phyloP scores from a whole-genome alignment of 495 filamentous ascomycete species.

The Penicillium silybi region DNA sequence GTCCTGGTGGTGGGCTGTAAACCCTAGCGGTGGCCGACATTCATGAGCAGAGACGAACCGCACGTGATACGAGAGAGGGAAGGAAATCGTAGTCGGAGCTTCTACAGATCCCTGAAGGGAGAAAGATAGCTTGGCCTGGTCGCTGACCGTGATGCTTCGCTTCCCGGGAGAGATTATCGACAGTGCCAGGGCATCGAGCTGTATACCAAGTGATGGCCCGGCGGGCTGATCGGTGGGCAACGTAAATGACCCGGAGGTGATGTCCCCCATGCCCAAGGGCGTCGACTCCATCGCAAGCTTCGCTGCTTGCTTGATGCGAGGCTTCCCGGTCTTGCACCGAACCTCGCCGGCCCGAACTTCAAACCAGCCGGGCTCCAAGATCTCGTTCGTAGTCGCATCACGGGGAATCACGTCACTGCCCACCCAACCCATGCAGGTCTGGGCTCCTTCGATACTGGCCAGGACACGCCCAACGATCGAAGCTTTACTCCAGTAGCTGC shows the following conservation, averaged over 20 bases:
- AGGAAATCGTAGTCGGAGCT: slow-evolving; percentile 36
- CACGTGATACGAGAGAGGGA: slow-evolving; percentile 56
- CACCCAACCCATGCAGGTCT: slow-evolving; percentile 80
- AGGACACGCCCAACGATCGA: slow-evolving; percentile 75
- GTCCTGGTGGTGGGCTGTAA: slow-evolving; percentile 14
- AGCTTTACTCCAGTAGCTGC: slow-evolving; percentile 79
- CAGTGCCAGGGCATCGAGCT: slow-evolving; percentile 21
- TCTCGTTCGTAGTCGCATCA: slow-evolving; percentile 22
- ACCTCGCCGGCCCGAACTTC: slow-evolving; percentile 47
- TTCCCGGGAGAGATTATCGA: slow-evolving; percentile 14
- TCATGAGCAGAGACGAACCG: slow-evolving; percentile 64
- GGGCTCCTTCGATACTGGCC: slow-evolving; percentile 57
- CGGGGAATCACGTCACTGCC: slow-evolving; percentile 53
- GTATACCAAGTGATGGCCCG: slow-evolving; percentile 10
- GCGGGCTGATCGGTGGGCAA: slow-evolving; percentile 27
- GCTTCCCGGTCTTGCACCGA: slow-evolving; percentile 15
- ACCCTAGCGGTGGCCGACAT: slow-evolving; percentile 53
- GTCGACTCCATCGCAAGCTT: slow-evolving; percentile 31
- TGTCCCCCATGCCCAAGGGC: slow-evolving; percentile 40
- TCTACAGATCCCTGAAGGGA: slow-evolving; percentile 18
- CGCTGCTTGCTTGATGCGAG: slow-evolving; percentile 39
- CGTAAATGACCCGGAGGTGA: slow-evolving; percentile 44
- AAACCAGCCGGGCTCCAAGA: slow-evolving; percentile 60
- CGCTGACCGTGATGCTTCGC: slow-evolving; percentile 36
- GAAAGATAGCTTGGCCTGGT: slow-evolving; percentile 52